Percentiles rank a stretch among this genome's conserved stretches.
Evolutionary conservation across 768 basidiomycete genomes (phyloP).

Genomic region (Obba rivulosa): DNA sequence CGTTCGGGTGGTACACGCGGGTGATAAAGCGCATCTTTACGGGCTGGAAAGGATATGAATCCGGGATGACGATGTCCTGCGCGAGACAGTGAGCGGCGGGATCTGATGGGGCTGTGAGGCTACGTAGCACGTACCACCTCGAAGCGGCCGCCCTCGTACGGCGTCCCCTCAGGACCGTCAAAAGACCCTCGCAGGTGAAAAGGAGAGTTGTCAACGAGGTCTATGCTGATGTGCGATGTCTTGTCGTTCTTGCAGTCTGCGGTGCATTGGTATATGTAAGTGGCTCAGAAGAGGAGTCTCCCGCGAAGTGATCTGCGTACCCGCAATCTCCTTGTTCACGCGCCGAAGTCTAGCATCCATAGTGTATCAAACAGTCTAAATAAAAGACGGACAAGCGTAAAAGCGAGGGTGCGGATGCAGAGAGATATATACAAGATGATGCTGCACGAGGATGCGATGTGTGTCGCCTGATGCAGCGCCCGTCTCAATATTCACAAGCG

Average conservation of each 20-base stretch:
- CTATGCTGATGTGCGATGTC: slow-evolving; percentile 79
- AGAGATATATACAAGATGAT: not conserved
- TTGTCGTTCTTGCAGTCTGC: slow-evolving; percentile 95
- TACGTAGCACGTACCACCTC: slow-evolving; percentile 65
- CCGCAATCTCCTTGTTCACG: slow-evolving; percentile 92
- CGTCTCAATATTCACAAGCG: too few species aligned
- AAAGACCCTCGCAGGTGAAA: slow-evolving; percentile 92
- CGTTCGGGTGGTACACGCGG: slow-evolving; percentile 93
- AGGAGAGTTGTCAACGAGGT: slow-evolving; percentile 82
- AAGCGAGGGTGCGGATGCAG: not conserved
- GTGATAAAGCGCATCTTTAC: slow-evolving; percentile 99
- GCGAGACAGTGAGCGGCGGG: not conserved
- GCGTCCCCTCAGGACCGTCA: slow-evolving; percentile 87
- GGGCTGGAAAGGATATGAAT: slow-evolving; percentile 87
- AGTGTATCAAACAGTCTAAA: too few species aligned
- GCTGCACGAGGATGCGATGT: too few species aligned
- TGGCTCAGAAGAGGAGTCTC: not conserved
- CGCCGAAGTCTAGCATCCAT: slow-evolving; percentile 89
- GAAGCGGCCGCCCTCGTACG: slow-evolving; percentile 88
- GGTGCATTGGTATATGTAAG: not conserved
- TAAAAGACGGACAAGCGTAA: not conserved
- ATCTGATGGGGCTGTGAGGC: slow-evolving; percentile 1
- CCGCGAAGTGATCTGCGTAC: slow-evolving; percentile 30
- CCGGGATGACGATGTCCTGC: slow-evolving; percentile 90
- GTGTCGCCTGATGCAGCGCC: too few species aligned